Conservation (phyloP, 805 yeast genomes). For the Pichia gijzeniarum region DNA sequence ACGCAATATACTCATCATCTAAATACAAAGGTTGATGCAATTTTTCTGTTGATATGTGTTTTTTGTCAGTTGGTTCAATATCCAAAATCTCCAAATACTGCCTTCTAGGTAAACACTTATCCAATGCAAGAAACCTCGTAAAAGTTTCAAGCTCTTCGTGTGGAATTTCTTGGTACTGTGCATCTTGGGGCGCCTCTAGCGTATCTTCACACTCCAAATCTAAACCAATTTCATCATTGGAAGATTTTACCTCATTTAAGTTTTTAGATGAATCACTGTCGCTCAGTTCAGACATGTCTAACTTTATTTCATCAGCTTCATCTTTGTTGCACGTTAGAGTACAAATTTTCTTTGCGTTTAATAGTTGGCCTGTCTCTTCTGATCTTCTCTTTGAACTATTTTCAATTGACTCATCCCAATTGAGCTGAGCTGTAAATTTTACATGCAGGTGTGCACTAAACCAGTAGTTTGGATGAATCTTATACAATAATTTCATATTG, state of each 20-base stretch:
- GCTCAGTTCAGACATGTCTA: conserved; percentile 3
- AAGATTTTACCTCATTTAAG: conserved; percentile 8
- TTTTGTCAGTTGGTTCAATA: conserved; percentile 29
- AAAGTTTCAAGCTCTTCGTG: conserved; percentile 1
- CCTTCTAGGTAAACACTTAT: conserved; percentile 71
- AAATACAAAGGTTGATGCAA: conserved; percentile 20
- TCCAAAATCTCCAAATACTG: conserved; percentile 48
- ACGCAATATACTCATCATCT: conserved; percentile 33
- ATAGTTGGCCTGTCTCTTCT: conserved; percentile 9
- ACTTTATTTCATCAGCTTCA: conserved; percentile 15
- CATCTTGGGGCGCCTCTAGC: too few species aligned
- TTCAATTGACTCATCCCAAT: not conserved
- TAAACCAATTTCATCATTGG: conserved; percentile 31
- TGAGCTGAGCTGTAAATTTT: conserved; percentile 45
- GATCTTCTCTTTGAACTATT: not conserved
- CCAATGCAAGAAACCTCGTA: conserved; percentile 64
- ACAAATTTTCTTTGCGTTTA: conserved; percentile 11
- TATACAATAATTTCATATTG: conserved; percentile 45
- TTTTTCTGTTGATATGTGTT: conserved; percentile 20
- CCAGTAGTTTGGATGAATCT: conserved; percentile 68
- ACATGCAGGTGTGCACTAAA: conserved; percentile 87
- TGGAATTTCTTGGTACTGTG: too few species aligned
- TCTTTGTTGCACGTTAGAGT: not conserved
- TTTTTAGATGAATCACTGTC: not conserved
- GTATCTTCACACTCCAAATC: conserved; percentile 19